These are phyloP conservation scores for Suillus lakei DNA, from an alignment of 768 basidiomycete species.

Conservation along the genomic window DNA sequence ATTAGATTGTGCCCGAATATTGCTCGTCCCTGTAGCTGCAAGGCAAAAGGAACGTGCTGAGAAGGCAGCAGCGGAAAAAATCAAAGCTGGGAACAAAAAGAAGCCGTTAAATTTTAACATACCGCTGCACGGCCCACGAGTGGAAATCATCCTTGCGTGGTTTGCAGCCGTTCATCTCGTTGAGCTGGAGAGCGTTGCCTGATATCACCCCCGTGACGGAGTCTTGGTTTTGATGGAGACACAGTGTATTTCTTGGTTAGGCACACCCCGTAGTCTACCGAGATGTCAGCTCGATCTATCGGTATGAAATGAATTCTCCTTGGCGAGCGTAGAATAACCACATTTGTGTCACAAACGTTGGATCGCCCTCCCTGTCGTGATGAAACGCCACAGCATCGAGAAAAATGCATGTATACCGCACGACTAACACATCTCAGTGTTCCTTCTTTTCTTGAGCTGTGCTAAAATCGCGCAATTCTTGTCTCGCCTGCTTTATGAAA, in stretches of 20 bases:
- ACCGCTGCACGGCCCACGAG: constrained; percentile 83
- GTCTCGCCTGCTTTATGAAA: constrained; percentile 27
- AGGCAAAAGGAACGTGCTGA: constrained; percentile 65
- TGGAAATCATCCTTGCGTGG: constrained; percentile 87
- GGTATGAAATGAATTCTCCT: constrained; percentile 4
- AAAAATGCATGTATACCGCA: constrained; percentile 28
- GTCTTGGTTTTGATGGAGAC: constrained; percentile 11
- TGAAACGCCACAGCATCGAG: constrained; percentile 19
- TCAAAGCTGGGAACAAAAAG: constrained; percentile 50
- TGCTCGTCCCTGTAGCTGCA: constrained; percentile 71
- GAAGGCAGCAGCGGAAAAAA: constrained; percentile 55
- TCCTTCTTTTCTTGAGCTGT: constrained; percentile 19
- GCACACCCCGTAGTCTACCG: constrained; percentile 8
- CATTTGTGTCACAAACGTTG: constrained; percentile 3
- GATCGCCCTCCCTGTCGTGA: constrained; percentile 3
- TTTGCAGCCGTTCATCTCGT: constrained; percentile 79
- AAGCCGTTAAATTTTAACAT: constrained; percentile 75
- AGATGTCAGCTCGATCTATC: constrained; percentile 3
- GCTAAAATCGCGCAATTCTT: constrained; percentile 19
- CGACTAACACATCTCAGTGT: constrained; percentile 23
- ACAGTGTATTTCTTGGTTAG: constrained; percentile 9
- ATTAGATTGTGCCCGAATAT: constrained; percentile 71
- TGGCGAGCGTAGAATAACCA: constrained; percentile 6
- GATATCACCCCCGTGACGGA: constrained; percentile 5
- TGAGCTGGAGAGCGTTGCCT: constrained; percentile 58